Base-by-base conservation (phyloP, 805 yeast genomes). In the Candida railenensis region DNA sequence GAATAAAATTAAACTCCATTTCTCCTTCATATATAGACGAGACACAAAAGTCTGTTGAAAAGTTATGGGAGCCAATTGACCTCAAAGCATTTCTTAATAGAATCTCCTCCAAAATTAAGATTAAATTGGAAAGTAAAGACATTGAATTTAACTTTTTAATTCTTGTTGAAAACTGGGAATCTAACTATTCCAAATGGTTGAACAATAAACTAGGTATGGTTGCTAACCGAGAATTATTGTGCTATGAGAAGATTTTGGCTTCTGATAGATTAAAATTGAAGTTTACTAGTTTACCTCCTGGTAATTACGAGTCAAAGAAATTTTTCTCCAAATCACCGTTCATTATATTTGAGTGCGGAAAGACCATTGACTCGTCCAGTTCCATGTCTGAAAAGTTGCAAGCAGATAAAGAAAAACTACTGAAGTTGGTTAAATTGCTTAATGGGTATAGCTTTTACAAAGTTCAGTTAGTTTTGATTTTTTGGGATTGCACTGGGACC, bases 341-440 rank as follows among this genome's bases (percentile, higher is more conserved):
- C 44, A 45, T 83, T 3, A 50, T 83, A 3, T 68, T 81, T 53
- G 83, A 80, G 51, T 70, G 82, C 51, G 87, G 87, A 2, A 36
- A 18, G 39, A 36, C 39, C 12, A 36, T 20, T 12, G 21, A 16
- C 8, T n/a, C 15, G 19, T 5, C 37, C 14, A 36, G 19, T 22
- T 15, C 54, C 3, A 54, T 71, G 8, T 43, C 50, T n/a, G 59
- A 55, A 4, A 77, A 74, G 49, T 55, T 76, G 21, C 46, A 46
- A 9, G 42, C 66, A n/a, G 82, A 77, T 48, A 54, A 65, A 20
- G 48, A 49, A 3, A 61, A 67, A 5, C 58, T 78, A 30, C 53
- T 49, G 14, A 71, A 71, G 48, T 58, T 76, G 3, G 45, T 69
- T 4, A 56, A 66, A 16, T 56, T 71, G 18, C 53, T 70, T n/a